Conservation (phyloP, 176 grass and related monocot species). For the Oryza coarctata region DNA sequence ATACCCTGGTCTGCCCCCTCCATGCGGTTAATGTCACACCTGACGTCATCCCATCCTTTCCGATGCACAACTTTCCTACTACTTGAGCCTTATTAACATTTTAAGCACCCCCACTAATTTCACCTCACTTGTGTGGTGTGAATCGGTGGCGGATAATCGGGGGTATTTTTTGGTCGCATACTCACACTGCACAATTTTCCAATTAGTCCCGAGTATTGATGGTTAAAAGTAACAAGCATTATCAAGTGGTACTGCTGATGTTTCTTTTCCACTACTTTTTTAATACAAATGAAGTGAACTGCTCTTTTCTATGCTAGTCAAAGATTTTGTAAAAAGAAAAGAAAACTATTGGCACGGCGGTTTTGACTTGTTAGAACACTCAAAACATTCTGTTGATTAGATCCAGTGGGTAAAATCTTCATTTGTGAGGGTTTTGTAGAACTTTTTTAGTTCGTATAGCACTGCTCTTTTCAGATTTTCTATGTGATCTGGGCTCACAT, state of each 20-base stretch:
- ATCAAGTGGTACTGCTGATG: too few species aligned
- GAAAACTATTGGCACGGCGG: background rate
- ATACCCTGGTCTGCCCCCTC: background rate
- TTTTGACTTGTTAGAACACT: background rate
- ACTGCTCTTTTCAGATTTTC: too few species aligned
- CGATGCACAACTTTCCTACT: background rate
- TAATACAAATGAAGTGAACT: background rate
- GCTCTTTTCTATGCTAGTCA: too few species aligned
- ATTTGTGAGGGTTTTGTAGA: too few species aligned
- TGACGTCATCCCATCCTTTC: background rate
- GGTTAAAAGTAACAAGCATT: background rate
- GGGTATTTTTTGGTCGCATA: background rate
- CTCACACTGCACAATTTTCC: background rate
- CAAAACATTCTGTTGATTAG: too few species aligned
- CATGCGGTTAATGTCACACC: background rate
- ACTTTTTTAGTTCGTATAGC: too few species aligned
- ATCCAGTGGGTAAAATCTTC: too few species aligned
- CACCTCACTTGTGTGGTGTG: background rate
- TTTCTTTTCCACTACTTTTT: background rate
- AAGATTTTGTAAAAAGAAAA: too few species aligned
- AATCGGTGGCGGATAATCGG: background rate
- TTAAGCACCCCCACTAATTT: background rate
- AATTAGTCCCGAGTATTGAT: background rate
- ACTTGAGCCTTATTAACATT: background rate
- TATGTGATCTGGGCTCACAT: too few species aligned